Base-by-base conservation (phyloP, 2,329 filamentous ascomycete species). In the Tolypocladium inflatum region DNA sequence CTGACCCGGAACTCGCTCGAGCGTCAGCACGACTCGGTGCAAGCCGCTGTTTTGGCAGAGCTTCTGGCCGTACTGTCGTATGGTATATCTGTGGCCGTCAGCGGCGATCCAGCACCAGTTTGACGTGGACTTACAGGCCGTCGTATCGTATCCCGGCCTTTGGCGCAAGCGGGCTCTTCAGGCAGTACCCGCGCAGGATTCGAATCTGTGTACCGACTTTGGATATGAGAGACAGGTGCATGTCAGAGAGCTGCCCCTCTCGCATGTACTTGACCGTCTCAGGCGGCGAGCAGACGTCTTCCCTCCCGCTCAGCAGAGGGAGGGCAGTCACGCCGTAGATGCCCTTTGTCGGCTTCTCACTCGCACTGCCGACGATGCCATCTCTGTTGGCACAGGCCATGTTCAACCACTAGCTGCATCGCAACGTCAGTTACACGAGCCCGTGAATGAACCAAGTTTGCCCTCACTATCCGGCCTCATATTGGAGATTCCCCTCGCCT, bases 401-500 rank as follows among this genome's bases (percentile, higher is more conserved):
- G 56, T 82, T 80, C 21, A 82, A 66, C 80, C 81, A 85, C 82
- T 79, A 85, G 57, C 82, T 84, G 57, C 11, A 17, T 23, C 11
- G n/a, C 10, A 35, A 52, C 15, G 51, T 70, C 55, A 69, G 68
- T 55, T 55, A 57, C 35, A 3, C 19, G 7, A 26, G 15, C 11
- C 10, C 3, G 6, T 26, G 3, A 3, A 10, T 15, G 30, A 17
- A 4, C 21, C 33, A 33, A 33, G 2, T 7, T 23, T 21, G 4
- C n/a, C 68, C 78, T 71, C 68, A 83, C 80, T 79, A 71, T 58
- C 81, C 81, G 30, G 75, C 70, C 55, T 77, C 71, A 56, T 80
- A 80, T 39, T 73, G 66, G 23, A 71, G 62, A 54, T 76, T 74
- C 5, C 68, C 73, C 58, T 77, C 74, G 10, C 71, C 61, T 58